phyloP scores from a whole-genome alignment of 768 basidiomycete genomes.

The Holtermanniella nyarrowii region DNA sequence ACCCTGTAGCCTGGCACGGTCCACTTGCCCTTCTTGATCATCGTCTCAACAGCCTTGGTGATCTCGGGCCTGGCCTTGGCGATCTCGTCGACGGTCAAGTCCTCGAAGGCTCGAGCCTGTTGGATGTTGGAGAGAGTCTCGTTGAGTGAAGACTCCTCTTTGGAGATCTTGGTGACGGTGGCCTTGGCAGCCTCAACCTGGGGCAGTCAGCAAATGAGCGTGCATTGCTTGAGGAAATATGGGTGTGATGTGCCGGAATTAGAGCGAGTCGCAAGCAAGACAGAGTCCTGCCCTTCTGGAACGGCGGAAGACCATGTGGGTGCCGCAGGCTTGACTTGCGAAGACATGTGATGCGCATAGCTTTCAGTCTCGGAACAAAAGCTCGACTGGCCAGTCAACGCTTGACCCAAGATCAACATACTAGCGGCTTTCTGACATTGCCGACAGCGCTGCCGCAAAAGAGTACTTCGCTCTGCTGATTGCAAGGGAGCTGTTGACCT shows the following conservation, averaged over 20 bases:
- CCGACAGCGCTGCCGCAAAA: too few relatives aligned
- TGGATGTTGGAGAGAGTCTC: constrained; percentile 93
- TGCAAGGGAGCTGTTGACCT: too few relatives aligned
- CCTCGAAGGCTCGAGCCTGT: constrained; percentile 92
- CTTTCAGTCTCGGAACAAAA: too few relatives aligned
- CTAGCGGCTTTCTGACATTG: too few relatives aligned
- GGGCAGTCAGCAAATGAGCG: not conserved
- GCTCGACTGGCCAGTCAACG: too few relatives aligned
- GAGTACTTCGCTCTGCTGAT: too few relatives aligned
- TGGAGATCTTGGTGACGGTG: constrained; percentile 78
- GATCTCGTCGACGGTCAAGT: constrained; percentile 83
- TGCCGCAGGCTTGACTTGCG: too few relatives aligned
- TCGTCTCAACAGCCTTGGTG: constrained; percentile 65
- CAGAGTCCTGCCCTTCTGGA: too few relatives aligned
- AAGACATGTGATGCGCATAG: too few relatives aligned
- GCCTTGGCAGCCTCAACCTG: constrained; percentile 82
- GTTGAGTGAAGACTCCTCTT: constrained; percentile 82
- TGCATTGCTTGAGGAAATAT: not conserved
- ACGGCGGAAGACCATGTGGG: too few relatives aligned
- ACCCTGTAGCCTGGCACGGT: constrained; percentile 70
- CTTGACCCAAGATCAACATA: too few relatives aligned
- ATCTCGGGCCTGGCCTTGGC: constrained; percentile 87
- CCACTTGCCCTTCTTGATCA: constrained; percentile 21
- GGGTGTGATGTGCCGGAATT: not conserved
- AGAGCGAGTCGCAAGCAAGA: not conserved